Evolutionary conservation across 768 basidiomycete genomes (phyloP).

Genomic region (Trametes coccinea): DNA sequence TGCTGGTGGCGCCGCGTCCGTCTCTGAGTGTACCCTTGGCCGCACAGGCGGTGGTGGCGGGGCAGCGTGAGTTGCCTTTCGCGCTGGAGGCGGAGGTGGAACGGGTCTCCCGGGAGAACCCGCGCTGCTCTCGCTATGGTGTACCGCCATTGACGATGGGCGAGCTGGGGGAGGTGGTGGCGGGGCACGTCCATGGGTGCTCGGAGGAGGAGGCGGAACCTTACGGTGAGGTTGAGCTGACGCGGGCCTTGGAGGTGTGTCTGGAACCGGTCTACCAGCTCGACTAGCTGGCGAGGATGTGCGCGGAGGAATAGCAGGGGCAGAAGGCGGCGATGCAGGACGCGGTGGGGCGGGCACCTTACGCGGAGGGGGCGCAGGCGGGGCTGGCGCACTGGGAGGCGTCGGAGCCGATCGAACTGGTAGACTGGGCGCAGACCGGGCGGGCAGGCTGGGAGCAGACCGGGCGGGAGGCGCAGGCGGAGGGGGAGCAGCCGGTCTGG

Average conservation of each 20-base stretch:
- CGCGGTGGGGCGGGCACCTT: conserved; percentile 32
- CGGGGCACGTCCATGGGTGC: conserved; percentile 28
- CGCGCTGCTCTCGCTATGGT: conserved; percentile 25
- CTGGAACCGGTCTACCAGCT: conserved; percentile 26
- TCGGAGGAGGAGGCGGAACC: conserved; percentile 28
- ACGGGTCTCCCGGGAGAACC: conserved; percentile 32
- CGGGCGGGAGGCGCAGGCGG: conserved; percentile 39
- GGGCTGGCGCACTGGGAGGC: conserved; percentile 35
- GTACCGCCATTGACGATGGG: conserved; percentile 23
- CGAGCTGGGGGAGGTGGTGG: conserved; percentile 27
- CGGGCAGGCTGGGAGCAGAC: conserved; percentile 14
- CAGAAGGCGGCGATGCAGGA: conserved; percentile 42
- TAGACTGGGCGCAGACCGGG: conserved; percentile 16
- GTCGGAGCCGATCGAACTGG: conserved; percentile 40
- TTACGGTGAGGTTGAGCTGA: conserved; percentile 27
- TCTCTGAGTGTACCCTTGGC: conserved; percentile 45
- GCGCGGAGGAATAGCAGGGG: conserved; percentile 28
- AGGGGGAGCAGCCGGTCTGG: conserved; percentile 28
- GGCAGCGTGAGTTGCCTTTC: conserved; percentile 22
- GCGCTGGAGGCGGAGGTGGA: conserved; percentile 46
- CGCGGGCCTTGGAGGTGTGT: conserved; percentile 26
- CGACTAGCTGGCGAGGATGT: conserved; percentile 16
- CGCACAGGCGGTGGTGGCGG: conserved; percentile 34
- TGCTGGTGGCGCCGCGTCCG: conserved; percentile 33
- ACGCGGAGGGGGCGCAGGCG: conserved; percentile 41